A percentile compares a stretch with the other conserved stretches of the same genome.
These are phyloP conservation scores for Centella asiatica DNA, from an alignment of 129 eudicot species.

Conservation along the genomic window DNA sequence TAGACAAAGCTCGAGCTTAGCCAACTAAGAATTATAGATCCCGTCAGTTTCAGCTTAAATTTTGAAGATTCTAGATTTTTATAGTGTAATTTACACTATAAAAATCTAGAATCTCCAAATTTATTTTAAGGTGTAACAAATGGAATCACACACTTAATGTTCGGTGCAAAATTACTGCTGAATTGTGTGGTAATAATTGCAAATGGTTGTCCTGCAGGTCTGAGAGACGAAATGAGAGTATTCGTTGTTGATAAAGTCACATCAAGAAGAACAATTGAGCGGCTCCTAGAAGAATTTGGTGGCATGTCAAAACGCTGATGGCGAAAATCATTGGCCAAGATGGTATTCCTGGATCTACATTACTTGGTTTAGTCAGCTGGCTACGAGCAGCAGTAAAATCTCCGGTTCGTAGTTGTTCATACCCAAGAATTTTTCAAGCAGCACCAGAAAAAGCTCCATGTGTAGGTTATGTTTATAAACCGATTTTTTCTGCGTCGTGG, in stretches of 20 bases:
- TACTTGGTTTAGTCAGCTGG: neutral
- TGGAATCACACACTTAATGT: neutral
- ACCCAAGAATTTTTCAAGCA: neutral
- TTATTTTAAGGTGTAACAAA: too few species aligned
- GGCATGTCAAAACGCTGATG: constrained; percentile 7
- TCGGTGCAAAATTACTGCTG: neutral
- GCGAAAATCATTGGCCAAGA: neutral
- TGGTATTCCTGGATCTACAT: neutral
- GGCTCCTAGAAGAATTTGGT: constrained; percentile 41
- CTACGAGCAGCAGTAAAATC: neutral
- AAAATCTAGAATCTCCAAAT: too few species aligned
- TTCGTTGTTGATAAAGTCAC: constrained; percentile 30
- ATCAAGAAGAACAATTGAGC: constrained; percentile 54
- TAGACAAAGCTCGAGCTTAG: too few species aligned
- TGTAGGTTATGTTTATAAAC: neutral
- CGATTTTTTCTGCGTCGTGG: neutral
- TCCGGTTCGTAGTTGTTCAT: neutral
- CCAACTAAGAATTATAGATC: too few species aligned
- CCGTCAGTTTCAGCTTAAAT: too few species aligned
- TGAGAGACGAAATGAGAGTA: constrained; percentile 50
- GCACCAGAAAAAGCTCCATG: neutral
- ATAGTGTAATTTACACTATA: too few species aligned
- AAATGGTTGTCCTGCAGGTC: constrained; percentile 33
- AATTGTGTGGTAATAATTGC: too few species aligned
- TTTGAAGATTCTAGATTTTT: too few species aligned